Evolutionary conservation across 2,329 filamentous ascomycete genomes (phyloP).

Genomic region (Calonectria pteridis): DNA sequence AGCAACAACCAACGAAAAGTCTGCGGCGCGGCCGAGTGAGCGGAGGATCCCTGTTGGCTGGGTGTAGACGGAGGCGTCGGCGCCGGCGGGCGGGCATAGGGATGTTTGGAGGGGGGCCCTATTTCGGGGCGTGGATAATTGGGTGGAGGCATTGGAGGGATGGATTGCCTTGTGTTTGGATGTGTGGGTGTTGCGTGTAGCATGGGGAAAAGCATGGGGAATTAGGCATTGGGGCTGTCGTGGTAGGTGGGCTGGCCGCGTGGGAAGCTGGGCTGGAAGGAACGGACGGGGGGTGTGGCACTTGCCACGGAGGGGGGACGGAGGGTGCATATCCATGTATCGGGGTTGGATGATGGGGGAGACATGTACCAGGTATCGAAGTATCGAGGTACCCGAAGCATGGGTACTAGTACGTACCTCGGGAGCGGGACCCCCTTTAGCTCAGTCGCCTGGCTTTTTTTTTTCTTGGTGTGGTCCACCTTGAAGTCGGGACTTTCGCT

Average conservation of each 20-base stretch:
- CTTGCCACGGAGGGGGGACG: conserved; percentile 11
- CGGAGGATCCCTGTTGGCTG: conserved; percentile 39
- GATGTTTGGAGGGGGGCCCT: conserved; percentile 23
- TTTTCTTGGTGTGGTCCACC: conserved; percentile 14
- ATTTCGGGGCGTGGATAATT: conserved; percentile 25
- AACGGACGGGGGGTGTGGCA: conserved; percentile 19
- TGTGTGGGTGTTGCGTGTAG: conserved; percentile 26
- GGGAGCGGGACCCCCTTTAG: conserved; percentile 17
- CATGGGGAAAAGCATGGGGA: conserved; percentile 41
- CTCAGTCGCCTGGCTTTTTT: conserved; percentile 9
- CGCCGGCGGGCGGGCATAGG: conserved; percentile 34
- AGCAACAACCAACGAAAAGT: conserved; percentile 33
- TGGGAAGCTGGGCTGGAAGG: conserved; percentile 36
- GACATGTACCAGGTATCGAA: conserved; percentile 7
- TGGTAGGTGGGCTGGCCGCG: conserved; percentile 41
- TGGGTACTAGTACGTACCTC: conserved; percentile 36
- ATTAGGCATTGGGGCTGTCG: conserved; percentile 42
- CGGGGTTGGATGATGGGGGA: conserved; percentile 26
- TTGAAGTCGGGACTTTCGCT: conserved; percentile 2
- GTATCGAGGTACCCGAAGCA: conserved; percentile 29
- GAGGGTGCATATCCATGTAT: conserved; percentile 40
- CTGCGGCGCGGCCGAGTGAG: conserved; percentile 43
- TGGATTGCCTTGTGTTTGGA: conserved; percentile 14
- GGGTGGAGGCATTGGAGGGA: conserved; percentile 21
- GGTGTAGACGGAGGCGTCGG: conserved; percentile 35